Conservation (phyloP, 2,329 filamentous ascomycete species). For the Pestalotiopsis sp. region DNA sequence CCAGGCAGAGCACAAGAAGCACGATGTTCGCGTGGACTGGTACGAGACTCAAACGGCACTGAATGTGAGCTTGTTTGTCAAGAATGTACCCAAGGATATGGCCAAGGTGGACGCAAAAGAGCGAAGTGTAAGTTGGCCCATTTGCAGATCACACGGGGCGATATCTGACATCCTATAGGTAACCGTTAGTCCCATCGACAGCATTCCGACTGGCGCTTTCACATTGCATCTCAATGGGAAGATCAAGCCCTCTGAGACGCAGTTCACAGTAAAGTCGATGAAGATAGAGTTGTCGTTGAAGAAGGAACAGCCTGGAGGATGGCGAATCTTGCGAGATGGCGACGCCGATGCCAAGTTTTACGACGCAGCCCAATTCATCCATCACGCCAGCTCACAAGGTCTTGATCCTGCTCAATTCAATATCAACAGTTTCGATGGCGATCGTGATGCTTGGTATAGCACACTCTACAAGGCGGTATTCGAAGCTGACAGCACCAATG, state of each 20-base stretch:
- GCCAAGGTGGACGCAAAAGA: constrained; percentile 40
- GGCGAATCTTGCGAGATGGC: constrained; percentile 53
- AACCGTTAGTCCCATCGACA: constrained; percentile 48
- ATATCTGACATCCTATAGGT: constrained; percentile 14
- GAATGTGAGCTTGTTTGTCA: constrained; percentile 42
- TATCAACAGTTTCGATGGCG: constrained; percentile 19
- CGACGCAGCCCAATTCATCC: neutral
- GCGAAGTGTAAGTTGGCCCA: constrained; percentile 20
- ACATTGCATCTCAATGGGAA: constrained; percentile 66
- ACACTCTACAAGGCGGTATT: neutral
- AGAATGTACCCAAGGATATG: constrained; percentile 42
- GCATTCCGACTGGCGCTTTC: constrained; percentile 51
- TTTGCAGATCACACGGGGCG: neutral
- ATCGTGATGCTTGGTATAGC: constrained; percentile 26
- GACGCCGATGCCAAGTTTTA: constrained; percentile 43
- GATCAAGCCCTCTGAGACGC: constrained; percentile 65
- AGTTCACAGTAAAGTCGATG: constrained; percentile 68
- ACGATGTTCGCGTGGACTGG: constrained; percentile 42
- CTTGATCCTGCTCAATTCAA: constrained; percentile 22
- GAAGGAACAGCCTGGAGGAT: constrained; percentile 72
- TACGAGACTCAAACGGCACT: constrained; percentile 42
- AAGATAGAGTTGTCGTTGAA: constrained; percentile 79
- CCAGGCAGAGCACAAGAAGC: constrained; percentile 21
- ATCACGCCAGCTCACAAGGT: constrained; percentile 13
- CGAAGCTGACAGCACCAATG: neutral